phyloP scores from a whole-genome alignment of 768 basidiomycete genomes.

The Amanita rimosa region DNA sequence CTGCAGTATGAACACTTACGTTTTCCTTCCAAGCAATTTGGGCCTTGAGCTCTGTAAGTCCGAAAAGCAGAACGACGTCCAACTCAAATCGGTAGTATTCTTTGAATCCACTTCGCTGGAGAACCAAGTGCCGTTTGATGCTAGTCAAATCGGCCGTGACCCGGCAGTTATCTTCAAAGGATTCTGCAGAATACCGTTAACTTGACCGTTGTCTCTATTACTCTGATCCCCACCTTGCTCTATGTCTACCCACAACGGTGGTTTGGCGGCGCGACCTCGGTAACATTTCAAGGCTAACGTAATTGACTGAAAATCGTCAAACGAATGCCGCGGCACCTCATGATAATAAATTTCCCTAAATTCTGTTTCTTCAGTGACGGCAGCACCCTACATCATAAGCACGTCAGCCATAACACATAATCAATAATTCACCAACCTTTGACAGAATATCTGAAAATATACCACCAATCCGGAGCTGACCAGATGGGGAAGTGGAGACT shows the following conservation, averaged over 20 bases:
- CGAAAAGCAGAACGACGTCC: constrained; percentile 30
- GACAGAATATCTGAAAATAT: constrained; percentile 9
- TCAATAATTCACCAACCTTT: not conserved
- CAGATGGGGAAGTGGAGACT: not conserved
- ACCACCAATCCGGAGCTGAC: not conserved
- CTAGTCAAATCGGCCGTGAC: constrained; percentile 13
- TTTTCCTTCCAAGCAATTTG: constrained; percentile 33
- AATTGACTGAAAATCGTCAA: not conserved
- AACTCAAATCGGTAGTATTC: constrained; percentile 18
- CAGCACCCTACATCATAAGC: constrained; percentile 10
- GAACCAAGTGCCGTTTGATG: constrained; percentile 1
- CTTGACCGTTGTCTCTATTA: not conserved
- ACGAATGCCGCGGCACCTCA: not conserved
- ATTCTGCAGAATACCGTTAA: constrained; percentile 13
- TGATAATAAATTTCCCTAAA: constrained; percentile 8
- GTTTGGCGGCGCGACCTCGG: constrained; percentile 8
- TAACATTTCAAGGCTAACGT: constrained; percentile 9
- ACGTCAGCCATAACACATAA: not conserved
- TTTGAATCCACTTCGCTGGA: not conserved
- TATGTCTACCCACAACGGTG: constrained; percentile 13
- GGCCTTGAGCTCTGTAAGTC: constrained; percentile 33
- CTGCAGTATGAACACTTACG: constrained; percentile 14
- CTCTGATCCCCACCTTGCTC: constrained; percentile 10
- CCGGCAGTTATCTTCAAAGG: constrained; percentile 20
- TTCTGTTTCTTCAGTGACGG: constrained; percentile 15